phyloP scores from a whole-genome alignment of 805 yeast genomes.

The Clavispora carvajalis region DNA sequence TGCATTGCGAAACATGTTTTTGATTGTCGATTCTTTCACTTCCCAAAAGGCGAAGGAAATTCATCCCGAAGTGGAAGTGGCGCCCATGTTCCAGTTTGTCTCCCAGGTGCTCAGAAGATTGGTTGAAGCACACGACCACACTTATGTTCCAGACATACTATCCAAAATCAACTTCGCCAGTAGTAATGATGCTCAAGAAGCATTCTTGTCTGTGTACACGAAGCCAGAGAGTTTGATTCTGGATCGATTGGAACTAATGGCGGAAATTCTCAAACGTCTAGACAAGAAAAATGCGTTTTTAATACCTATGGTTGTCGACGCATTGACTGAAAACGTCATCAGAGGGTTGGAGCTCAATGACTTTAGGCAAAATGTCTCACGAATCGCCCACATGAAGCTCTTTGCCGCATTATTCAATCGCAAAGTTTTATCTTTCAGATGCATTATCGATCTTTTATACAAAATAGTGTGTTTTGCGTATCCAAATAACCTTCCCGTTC shows the following conservation, averaged over 20 bases:
- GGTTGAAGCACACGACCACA: neutral
- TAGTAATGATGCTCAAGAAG: conserved; percentile 26
- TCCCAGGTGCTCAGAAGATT: conserved; percentile 9
- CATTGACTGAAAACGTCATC: conserved; percentile 55
- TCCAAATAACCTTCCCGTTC: conserved; percentile 48
- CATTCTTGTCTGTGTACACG: conserved; percentile 40
- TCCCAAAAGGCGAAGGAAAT: conserved; percentile 1
- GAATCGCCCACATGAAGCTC: conserved; percentile 59
- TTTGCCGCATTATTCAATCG: conserved; percentile 52
- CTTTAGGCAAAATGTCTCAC: conserved; percentile 50
- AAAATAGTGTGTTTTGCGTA: conserved; percentile 63
- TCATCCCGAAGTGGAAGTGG: neutral
- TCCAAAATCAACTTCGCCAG: conserved; percentile 45
- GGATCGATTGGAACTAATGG: conserved; percentile 48
- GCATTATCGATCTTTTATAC: conserved; percentile 49
- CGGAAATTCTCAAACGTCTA: conserved; percentile 37
- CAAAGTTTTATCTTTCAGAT: conserved; percentile 40
- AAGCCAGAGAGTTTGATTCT: conserved; percentile 59
- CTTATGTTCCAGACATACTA: conserved; percentile 22
- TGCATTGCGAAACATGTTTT: conserved; percentile 52
- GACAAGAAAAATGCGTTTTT: conserved; percentile 34
- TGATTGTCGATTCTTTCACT: conserved; percentile 45
- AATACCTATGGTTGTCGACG: conserved; percentile 49
- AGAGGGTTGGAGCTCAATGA: conserved; percentile 63
- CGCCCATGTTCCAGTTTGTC: conserved; percentile 9